Evolutionary conservation across 768 basidiomycete genomes (phyloP).

Genomic region (Amanita exitialis): DNA sequence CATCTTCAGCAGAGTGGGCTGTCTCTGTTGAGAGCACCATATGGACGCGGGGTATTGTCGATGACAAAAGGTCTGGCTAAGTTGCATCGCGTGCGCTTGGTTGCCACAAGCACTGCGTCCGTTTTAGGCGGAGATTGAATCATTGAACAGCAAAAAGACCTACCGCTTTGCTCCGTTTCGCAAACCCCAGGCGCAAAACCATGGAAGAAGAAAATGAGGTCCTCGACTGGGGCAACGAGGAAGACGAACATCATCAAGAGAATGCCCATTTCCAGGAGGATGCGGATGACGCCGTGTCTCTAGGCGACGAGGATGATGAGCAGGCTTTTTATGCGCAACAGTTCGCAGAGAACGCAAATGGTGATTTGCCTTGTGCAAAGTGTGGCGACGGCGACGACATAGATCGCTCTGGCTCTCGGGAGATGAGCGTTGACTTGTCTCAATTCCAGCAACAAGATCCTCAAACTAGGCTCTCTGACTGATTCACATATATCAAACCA

Average conservation of each 20-base stretch:
- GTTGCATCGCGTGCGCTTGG: not conserved
- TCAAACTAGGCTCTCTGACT: conserved; percentile 11
- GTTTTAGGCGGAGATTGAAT: conserved; percentile 15
- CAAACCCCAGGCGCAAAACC: conserved; percentile 13
- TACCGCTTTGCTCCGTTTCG: not conserved
- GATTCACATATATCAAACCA: conserved; percentile 6
- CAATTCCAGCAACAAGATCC: not conserved
- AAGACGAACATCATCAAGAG: conserved; percentile 27
- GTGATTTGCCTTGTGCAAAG: not conserved
- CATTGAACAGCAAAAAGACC: not conserved
- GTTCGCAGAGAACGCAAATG: not conserved
- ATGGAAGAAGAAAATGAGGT: conserved; percentile 65
- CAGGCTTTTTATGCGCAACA: conserved; percentile 34
- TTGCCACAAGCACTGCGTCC: not conserved
- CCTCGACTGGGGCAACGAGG: conserved; percentile 58
- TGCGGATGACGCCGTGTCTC: conserved; percentile 48
- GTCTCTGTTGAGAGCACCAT: conserved; percentile 31
- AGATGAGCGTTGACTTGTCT: not conserved
- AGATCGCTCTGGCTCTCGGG: not conserved
- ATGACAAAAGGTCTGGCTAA: too few relatives aligned
- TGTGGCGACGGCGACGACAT: not conserved
- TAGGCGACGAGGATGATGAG: conserved; percentile 66
- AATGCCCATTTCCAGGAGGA: conserved; percentile 15
- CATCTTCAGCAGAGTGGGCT: conserved; percentile 30
- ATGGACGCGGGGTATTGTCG: conserved; percentile 16